A percentile compares a stretch with the other conserved stretches of the same genome.
Conservation (phyloP, 2,329 filamentous ascomycete genomes). For the Sporothrix inflata region DNA sequence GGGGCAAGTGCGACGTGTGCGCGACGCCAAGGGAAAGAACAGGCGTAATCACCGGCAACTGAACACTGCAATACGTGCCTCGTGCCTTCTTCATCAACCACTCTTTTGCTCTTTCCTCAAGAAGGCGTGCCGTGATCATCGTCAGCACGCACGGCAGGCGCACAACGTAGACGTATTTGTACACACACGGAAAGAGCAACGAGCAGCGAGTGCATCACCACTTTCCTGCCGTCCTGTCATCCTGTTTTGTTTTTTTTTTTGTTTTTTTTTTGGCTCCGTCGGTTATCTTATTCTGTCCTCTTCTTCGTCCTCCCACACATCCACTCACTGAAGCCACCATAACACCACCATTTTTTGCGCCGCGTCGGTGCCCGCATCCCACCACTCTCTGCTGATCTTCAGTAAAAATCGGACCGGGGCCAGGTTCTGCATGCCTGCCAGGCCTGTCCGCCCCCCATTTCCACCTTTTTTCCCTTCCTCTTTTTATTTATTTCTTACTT, state of each 20-base stretch:
- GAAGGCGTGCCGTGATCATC: background rate
- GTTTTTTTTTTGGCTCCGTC: background rate
- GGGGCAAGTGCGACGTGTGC: background rate
- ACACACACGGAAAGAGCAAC: constrained; percentile 9
- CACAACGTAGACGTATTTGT: constrained; percentile 4
- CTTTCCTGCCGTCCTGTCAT: background rate
- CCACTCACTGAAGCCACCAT: background rate
- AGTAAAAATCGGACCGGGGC: background rate
- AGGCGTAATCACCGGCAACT: background rate
- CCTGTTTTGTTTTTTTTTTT: background rate
- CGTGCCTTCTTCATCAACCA: background rate
- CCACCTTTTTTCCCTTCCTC: background rate
- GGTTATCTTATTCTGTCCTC: background rate
- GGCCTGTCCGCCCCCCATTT: background rate
- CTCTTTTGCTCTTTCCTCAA: background rate
- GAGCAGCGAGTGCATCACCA: background rate
- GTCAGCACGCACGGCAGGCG: background rate
- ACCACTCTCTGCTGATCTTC: constrained; percentile 21
- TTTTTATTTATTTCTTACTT: background rate
- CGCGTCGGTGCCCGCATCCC: background rate
- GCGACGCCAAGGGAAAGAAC: background rate
- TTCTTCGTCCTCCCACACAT: constrained; percentile 7
- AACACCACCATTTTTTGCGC: background rate
- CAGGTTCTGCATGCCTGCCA: constrained; percentile 3
- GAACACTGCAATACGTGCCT: background rate